A percentile compares a stretch with the other conserved stretches of the same genome.
These are phyloP conservation scores for Trapa bicornis DNA, from an alignment of 345 rosid species.

Conservation along the genomic window DNA sequence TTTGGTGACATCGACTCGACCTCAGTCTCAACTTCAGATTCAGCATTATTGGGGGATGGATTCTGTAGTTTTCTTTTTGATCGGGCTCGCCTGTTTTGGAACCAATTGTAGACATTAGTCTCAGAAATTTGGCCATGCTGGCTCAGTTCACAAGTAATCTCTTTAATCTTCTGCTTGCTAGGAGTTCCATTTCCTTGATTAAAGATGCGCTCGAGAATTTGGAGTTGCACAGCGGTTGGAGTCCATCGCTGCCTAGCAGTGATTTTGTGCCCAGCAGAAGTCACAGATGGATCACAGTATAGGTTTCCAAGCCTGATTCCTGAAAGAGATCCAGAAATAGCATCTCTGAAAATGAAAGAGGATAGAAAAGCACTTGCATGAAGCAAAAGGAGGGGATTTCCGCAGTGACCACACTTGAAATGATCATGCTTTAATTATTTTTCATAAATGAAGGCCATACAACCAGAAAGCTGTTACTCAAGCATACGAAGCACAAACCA, in stretches of 20 bases:
- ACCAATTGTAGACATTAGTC: conserved; percentile 92
- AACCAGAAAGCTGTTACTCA: not conserved
- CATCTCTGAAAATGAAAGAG: not conserved
- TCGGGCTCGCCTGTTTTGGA: conserved; percentile 90
- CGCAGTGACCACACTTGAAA: not conserved
- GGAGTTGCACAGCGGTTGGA: conserved; percentile 87
- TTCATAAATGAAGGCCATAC: not conserved
- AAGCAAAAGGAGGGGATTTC: not conserved
- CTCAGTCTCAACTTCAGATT: conserved; percentile 85
- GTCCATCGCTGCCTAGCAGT: conserved; percentile 97
- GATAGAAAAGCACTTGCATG: not conserved
- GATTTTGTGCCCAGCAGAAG: conserved; percentile 64
- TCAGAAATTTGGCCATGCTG: conserved; percentile 93
- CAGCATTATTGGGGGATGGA: conserved; percentile 44
- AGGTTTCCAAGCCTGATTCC: conserved; percentile 68
- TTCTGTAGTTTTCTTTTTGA: conserved; percentile 79
- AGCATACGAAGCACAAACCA: too few species aligned
- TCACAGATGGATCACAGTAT: conserved; percentile 53
- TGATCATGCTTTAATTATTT: not conserved
- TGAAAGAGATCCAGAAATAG: conserved; percentile 13
- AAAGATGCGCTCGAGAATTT: conserved; percentile 75
- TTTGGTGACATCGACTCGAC: conserved; percentile 54
- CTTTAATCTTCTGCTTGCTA: conserved; percentile 92
- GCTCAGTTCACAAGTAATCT: conserved; percentile 79
- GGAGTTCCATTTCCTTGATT: conserved; percentile 97